phyloP scores from a whole-genome alignment of 331 rosid genomes.

The Pyrus hybrid region DNA sequence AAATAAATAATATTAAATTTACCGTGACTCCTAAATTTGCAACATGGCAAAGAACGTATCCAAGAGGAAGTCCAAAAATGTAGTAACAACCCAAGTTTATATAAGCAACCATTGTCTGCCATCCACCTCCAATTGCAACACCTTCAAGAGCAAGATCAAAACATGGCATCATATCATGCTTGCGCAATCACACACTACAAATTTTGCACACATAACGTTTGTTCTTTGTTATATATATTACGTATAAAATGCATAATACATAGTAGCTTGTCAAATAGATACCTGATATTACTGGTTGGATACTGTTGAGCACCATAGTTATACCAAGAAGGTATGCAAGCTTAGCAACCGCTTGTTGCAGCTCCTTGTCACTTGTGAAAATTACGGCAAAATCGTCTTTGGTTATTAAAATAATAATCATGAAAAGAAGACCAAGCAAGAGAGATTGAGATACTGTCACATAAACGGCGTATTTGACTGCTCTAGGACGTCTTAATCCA shows the following conservation, averaged over 20 bases:
- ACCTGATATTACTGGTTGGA: constrained; percentile 61
- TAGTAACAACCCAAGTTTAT: constrained; percentile 71
- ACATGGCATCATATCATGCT: background rate
- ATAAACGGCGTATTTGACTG: constrained; percentile 52
- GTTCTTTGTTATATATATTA: no score
- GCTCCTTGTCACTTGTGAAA: constrained; percentile 41
- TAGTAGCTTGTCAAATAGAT: no score
- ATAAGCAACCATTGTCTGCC: constrained; percentile 82
- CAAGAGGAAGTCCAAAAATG: constrained; percentile 72
- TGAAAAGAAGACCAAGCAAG: constrained; percentile 37
- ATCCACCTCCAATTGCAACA: constrained; percentile 89
- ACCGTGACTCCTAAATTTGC: constrained; percentile 62
- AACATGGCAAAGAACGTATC: constrained; percentile 49
- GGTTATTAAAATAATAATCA: constrained; percentile 32
- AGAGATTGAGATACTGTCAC: constrained; percentile 53
- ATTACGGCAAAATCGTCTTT: constrained; percentile 37
- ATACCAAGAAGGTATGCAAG: constrained; percentile 56
- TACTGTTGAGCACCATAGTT: constrained; percentile 46
- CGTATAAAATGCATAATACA: background rate
- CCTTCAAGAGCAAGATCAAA: constrained; percentile 34
- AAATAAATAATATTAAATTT: background rate
- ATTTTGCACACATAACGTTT: no score
- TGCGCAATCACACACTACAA: no score
- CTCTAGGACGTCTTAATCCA: constrained; percentile 61
- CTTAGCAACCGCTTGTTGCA: constrained; percentile 40